Base-by-base conservation (phyloP, 257 asterid species). In the Nicotiana paniculata region DNA sequence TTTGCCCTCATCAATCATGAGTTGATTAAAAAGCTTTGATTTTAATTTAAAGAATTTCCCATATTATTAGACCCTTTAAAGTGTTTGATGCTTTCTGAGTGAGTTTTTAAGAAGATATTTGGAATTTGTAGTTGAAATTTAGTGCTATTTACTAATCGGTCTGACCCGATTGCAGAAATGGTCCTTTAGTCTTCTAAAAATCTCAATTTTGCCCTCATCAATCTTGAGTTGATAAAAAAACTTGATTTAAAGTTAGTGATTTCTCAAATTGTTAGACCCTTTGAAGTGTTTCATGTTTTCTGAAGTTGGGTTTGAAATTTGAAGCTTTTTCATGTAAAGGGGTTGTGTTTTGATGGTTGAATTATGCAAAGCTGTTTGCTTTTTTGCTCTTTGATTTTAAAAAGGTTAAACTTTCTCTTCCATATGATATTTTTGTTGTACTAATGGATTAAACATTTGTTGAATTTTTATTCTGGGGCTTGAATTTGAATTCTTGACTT, bases 401-500 rank as follows among this genome's bases (percentile, higher is more conserved):
- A 72, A 68, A 46, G 3, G 6, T 72, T 21, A 46, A 26, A 2
- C 26, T 76, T 77, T 68, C 43, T 77, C 82, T 77, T 83, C 30
- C 82, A 77, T 87, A 48, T 77, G 46, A 59, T 55, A 55, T 21
- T 59, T 32, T 74, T 48, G 57, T 74, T 79, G 48, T 43, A 59
- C 68, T 61, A 66, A 32, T 83, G 65, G 57, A 77, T 77, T 77
- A 72, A 30, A 51, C 33, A 82, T 83, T 76, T 46, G 48, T 74
- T 58, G 35, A 70, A 62, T 48, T 46, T 69, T 28, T 46, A 17
- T 17, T 46, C 13, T 80, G 81, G 83, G 37, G 35, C 48, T 88
- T 79, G 70, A 76, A 64, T 65, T 83, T 75, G 82, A 74, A 65
- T 85, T 83, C n/a, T 75, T 75, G 63, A 51, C 24, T 61, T 61